Evolutionary conservation across 2,329 filamentous ascomycete species (phyloP).

Genomic region (Trichoderma gracile): DNA sequence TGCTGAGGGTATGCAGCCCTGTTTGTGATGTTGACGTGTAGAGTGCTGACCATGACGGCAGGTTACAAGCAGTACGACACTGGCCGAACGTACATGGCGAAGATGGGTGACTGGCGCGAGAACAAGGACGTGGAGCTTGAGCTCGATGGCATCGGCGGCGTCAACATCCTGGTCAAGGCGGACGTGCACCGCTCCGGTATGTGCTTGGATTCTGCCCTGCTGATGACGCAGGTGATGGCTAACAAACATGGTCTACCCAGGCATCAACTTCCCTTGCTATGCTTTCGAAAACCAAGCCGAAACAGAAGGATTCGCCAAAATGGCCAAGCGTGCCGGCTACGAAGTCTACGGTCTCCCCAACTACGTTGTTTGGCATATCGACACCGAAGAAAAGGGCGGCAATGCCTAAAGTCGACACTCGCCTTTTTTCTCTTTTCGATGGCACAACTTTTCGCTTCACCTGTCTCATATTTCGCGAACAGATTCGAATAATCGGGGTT

Average conservation of each 20-base stretch:
- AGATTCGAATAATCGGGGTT: conserved; percentile 28
- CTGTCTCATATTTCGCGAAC: conserved; percentile 32
- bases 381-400: conserved; percentile 90
- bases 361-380: conserved; percentile 98
- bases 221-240: conserved; percentile 29
- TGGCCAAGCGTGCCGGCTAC: conserved; percentile 96
- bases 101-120: conserved; percentile 86
- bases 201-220: conserved; percentile 29
- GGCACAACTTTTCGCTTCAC: conserved; percentile 25
- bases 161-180: conserved; percentile 96
- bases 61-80: conserved; percentile 94
- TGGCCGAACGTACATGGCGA: conserved; percentile 84
- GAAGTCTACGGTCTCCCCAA: conserved; percentile 90
- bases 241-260: conserved; percentile 46
- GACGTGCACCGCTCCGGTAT: conserved; percentile 92
- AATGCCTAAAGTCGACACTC: conserved; percentile 55
- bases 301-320: conserved; percentile 97
- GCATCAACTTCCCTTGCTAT: conserved; percentile 96
- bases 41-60: conserved; percentile 40
- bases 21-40: neutral
- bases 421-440: neutral
- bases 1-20: conserved; percentile 69
- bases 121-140: conserved; percentile 91
- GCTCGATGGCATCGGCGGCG: conserved; percentile 93
- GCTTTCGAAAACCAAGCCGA: conserved; percentile 98